A percentile compares a stretch with the other conserved stretches of the same genome.
Evolutionary conservation across 1,284 basidiomycete species (phyloP).

Genomic region (Trichosporon coremiiforme): DNA sequence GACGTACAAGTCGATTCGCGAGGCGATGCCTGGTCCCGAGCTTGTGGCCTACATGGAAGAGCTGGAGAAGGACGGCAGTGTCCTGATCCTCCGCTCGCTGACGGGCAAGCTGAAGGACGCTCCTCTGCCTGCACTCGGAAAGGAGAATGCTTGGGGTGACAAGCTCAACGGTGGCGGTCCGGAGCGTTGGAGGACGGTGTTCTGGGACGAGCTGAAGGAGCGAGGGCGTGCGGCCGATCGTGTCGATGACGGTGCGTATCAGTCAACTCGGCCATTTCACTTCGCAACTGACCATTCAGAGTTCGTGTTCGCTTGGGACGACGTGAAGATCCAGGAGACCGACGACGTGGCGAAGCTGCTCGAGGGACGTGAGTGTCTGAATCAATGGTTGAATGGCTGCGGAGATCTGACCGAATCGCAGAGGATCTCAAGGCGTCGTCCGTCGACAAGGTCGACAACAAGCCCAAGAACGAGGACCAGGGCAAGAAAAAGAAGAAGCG

Average conservation of each 20-base stretch:
- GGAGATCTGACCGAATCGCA: conserved; percentile 21
- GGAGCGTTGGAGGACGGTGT: conserved; percentile 48
- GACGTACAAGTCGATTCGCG: conserved; percentile 40
- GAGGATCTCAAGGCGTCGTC: conserved; percentile 48
- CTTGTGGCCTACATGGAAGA: conserved; percentile 35
- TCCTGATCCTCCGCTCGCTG: conserved; percentile 52
- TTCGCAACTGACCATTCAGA: conserved; percentile 34
- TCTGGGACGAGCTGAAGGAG: conserved; percentile 53
- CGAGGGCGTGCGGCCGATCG: conserved; percentile 44
- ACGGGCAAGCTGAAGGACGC: conserved; percentile 45
- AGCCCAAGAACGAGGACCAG: conserved; percentile 36
- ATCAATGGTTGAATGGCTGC: neutral
- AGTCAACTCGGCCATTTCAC: neutral
- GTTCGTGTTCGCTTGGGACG: conserved; percentile 52
- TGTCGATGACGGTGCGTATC: conserved; percentile 49
- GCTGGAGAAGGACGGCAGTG: conserved; percentile 44
- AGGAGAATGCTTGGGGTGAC: conserved; percentile 47
- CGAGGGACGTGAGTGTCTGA: conserved; percentile 39
- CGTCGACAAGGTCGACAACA: conserved; percentile 41
- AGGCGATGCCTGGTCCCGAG: conserved; percentile 40
- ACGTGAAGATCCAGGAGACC: conserved; percentile 48
- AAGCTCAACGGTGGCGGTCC: conserved; percentile 42
- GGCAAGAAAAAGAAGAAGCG: conserved; percentile 50
- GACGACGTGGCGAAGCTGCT: conserved; percentile 54
- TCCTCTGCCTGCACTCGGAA: conserved; percentile 48